Conservation (phyloP, 2,329 filamentous ascomycete species). For the Calonectria multiphialidica region DNA sequence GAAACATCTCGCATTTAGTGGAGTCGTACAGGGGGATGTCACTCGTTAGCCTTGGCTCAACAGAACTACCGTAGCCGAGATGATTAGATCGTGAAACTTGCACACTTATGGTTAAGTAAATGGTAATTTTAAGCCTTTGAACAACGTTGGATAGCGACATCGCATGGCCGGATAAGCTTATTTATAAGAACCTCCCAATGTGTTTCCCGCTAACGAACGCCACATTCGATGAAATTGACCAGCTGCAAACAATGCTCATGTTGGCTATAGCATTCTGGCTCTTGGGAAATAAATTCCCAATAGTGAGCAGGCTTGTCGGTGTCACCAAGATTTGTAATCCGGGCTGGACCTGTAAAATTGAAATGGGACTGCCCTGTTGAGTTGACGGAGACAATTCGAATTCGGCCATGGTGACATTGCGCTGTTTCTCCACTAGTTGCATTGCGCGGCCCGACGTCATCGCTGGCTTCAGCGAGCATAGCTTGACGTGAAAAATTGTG, state of each 20-base stretch:
- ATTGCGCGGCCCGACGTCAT: background rate
- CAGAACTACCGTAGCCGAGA: background rate
- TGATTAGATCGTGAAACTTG: background rate
- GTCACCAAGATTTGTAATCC: background rate
- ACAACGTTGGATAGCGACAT: background rate
- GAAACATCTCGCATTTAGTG: background rate
- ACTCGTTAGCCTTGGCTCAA: background rate
- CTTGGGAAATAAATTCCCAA: background rate
- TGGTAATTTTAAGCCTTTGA: background rate
- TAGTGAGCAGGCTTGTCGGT: background rate
- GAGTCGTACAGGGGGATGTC: background rate
- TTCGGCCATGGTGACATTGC: background rate
- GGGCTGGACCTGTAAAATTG: background rate
- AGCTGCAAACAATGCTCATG: no score
- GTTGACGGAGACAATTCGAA: background rate
- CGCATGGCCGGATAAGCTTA: background rate
- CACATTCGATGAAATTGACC: background rate
- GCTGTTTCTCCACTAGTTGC: slow-evolving; percentile 2
- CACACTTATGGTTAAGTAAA: background rate
- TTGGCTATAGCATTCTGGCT: background rate
- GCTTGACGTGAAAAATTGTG: background rate
- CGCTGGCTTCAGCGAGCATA: no score
- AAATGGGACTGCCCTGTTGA: background rate
- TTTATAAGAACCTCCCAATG: background rate
- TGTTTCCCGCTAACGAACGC: background rate